Conservation (phyloP, 2,329 filamentous ascomycete genomes). For the Aspergillus candidus region DNA sequence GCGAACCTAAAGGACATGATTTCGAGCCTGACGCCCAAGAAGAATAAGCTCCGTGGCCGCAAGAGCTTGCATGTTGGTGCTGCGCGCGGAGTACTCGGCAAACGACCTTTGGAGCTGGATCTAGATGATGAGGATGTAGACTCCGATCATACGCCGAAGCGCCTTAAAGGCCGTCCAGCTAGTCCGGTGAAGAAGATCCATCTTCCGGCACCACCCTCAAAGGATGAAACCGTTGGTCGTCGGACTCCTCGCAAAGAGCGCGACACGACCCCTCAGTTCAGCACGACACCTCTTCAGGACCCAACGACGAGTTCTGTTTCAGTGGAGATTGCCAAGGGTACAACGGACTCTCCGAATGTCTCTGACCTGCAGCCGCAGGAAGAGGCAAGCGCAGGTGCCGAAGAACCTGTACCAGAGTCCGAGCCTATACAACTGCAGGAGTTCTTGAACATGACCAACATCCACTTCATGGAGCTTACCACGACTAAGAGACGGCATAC, state of each 20-base stretch:
- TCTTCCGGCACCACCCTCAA: conserved; percentile 63
- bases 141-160: conserved; percentile 52
- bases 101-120: conserved; percentile 66
- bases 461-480: conserved; percentile 97
- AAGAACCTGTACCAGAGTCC: conserved; percentile 43
- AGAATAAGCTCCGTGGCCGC: conserved; percentile 58
- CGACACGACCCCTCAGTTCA: conserved; percentile 29
- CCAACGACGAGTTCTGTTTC: conserved; percentile 35
- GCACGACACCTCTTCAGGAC: conserved; percentile 48
- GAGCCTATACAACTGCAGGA: conserved; percentile 78
- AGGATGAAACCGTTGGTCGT: conserved; percentile 60
- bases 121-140: conserved; percentile 52
- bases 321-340: conserved; percentile 30
- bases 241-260: conserved; percentile 40
- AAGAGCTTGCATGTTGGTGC: conserved; percentile 74
- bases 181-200: conserved; percentile 72
- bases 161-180: conserved; percentile 63
- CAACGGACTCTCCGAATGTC: conserved; percentile 17
- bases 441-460: conserved; percentile 90
- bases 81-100: conserved; percentile 66
- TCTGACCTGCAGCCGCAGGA: conserved; percentile 38
- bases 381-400: conserved; percentile 29
- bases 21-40: conserved; percentile 69
- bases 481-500: conserved; percentile 91
- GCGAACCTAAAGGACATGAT: conserved; percentile 71